These are phyloP conservation scores for Zelonia costaricensis DNA, from an alignment of 208 protist genomes.

Conservation along the genomic window DNA sequence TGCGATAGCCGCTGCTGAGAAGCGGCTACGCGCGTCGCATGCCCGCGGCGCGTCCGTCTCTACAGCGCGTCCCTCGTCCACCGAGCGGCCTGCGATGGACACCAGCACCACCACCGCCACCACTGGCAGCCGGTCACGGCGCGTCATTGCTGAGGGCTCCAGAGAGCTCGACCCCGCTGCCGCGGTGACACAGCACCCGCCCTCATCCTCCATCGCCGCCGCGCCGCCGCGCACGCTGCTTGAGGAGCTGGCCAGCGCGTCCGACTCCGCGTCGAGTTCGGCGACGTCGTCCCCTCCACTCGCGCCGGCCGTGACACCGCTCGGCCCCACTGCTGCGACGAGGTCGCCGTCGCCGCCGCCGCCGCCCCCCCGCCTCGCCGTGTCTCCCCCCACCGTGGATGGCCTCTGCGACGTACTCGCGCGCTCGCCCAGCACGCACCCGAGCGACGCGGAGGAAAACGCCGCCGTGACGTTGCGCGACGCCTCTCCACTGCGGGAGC, in stretches of 20 bases:
- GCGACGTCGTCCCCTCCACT: neutral
- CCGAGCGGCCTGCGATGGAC: neutral
- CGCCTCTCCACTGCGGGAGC: slow-evolving; percentile 30
- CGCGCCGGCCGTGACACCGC: neutral
- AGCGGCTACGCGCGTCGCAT: slow-evolving; percentile 21
- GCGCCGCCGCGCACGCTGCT: slow-evolving; percentile 5
- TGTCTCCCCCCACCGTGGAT: no score
- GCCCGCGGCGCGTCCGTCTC: slow-evolving; percentile 13
- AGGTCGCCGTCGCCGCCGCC: slow-evolving; percentile 4
- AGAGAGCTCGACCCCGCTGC: no score
- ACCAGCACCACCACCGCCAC: no score
- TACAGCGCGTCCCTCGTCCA: slow-evolving; percentile 15
- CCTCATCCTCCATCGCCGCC: neutral
- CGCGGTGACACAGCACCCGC: neutral
- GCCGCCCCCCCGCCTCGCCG: neutral
- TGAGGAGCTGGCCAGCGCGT: slow-evolving; percentile 22
- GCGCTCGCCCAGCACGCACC: no score
- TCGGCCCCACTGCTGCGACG: neutral
- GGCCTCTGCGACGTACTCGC: no score
- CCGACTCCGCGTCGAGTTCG: slow-evolving; percentile 12
- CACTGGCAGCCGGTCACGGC: no score
- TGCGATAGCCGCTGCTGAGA: slow-evolving; percentile 21
- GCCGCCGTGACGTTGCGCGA: slow-evolving; percentile 17
- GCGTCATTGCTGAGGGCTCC: no score
- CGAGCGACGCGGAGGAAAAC: neutral